Evolutionary conservation across 129 eudicot genomes (phyloP).

Genomic region (Logfia minima): DNA sequence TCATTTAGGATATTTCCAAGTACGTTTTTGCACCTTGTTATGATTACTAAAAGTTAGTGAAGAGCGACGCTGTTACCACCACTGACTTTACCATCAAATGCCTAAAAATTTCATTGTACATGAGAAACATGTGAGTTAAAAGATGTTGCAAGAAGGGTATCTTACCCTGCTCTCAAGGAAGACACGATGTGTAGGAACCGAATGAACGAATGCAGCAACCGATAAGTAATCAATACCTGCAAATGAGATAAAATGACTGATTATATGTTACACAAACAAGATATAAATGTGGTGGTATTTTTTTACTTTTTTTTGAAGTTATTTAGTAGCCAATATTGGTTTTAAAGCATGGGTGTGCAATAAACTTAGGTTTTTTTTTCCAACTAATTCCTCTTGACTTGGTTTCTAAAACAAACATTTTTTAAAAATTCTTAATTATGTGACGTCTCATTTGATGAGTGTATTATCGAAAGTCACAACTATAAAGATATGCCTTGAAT

Average conservation of each 20-base stretch:
- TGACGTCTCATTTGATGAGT: not conserved
- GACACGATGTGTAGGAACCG: slow-evolving; percentile 78
- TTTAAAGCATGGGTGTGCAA: not conserved
- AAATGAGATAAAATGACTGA: slow-evolving; percentile 26
- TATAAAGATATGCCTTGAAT: not conserved
- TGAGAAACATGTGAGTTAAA: not conserved
- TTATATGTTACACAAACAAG: not conserved
- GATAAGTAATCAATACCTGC: slow-evolving; percentile 90
- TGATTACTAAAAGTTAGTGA: too few relatives aligned
- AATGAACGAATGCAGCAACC: slow-evolving; percentile 67
- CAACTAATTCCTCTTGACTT: not conserved
- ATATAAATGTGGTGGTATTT: not conserved
- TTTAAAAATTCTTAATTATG: too few relatives aligned
- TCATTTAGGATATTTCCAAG: too few relatives aligned
- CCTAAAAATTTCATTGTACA: not conserved
- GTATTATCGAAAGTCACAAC: not conserved
- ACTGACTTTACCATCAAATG: not conserved
- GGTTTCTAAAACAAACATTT: not conserved
- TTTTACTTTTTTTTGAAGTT: not conserved
- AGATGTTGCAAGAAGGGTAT: not conserved
- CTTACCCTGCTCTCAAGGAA: slow-evolving; percentile 55
- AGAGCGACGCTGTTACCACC: not conserved
- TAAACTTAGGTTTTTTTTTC: too few relatives aligned
- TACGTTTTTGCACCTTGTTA: too few relatives aligned
- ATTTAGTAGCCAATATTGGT: not conserved